Percentiles rank a stretch among this genome's conserved stretches.
Conservation (phyloP, 306 rosid species). For the Cicer bijugum region DNA sequence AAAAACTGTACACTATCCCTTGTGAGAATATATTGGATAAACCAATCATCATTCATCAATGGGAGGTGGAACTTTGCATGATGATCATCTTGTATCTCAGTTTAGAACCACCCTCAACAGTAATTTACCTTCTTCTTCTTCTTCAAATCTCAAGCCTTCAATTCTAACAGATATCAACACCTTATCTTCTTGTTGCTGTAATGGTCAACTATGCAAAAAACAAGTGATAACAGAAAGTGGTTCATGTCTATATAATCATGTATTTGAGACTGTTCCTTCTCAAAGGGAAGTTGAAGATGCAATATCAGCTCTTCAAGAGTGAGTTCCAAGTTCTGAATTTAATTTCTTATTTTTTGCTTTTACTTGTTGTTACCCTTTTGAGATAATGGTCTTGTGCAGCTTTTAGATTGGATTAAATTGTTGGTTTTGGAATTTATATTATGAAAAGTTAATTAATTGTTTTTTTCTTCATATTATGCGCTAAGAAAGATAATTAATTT, state of each 20-base stretch:
- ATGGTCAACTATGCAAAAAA: constrained; percentile 35
- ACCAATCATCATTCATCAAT: constrained; percentile 41
- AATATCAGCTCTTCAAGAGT: constrained; percentile 57
- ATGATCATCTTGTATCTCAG: constrained; percentile 37
- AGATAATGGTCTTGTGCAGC: not conserved
- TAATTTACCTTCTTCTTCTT: constrained; percentile 21
- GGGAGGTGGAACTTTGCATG: constrained; percentile 57
- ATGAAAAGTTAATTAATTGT: not conserved
- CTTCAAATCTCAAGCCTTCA: constrained; percentile 44
- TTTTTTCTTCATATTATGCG: not conserved
- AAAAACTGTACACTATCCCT: not conserved
- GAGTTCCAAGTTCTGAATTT: constrained; percentile 37
- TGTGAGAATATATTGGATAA: not conserved
- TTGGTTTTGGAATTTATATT: not conserved
- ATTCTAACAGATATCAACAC: constrained; percentile 38
- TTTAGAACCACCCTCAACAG: constrained; percentile 26
- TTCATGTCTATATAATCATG: constrained; percentile 26
- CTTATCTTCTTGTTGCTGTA: constrained; percentile 43
- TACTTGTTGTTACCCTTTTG: not conserved
- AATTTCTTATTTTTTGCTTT: not conserved
- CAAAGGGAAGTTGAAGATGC: constrained; percentile 63
- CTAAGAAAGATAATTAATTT: not conserved
- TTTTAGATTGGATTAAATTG: constrained; percentile 4
- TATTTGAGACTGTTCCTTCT: constrained; percentile 61
- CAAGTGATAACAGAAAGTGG: constrained; percentile 42